Evolutionary conservation across 148 eudicot species (phyloP).

Genomic region (Chenopodium berlandieri): DNA sequence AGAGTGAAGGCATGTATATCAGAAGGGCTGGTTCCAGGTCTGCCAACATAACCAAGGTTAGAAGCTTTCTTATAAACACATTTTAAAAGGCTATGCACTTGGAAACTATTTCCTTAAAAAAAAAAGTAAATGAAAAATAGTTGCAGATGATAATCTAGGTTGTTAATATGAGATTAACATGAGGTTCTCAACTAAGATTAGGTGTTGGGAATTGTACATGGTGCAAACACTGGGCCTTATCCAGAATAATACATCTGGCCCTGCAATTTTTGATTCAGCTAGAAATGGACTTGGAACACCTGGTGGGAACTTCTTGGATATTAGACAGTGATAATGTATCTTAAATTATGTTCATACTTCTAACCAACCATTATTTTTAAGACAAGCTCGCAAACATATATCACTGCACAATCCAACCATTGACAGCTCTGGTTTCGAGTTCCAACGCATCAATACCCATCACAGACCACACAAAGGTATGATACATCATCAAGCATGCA

Average conservation of each 20-base stretch:
- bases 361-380: neutral
- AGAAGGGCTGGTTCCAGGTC: conserved; percentile 95
- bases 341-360: neutral
- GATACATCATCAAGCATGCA: neutral
- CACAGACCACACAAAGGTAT: neutral
- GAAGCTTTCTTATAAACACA: neutral
- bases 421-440: neutral
- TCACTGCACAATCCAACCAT: neutral
- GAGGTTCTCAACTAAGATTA: neutral
- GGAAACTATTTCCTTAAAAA: neutral
- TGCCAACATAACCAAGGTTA: conserved; percentile 32
- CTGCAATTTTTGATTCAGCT: neutral
- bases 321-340: neutral
- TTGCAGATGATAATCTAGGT: neutral
- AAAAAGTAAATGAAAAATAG: neutral
- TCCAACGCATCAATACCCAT: neutral
- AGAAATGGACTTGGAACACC: neutral
- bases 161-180: neutral
- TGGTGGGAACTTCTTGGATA: neutral
- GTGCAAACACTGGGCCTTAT: neutral
- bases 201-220: neutral
- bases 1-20: conserved; percentile 79
- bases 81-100: neutral
- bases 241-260: neutral
- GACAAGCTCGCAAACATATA: too few relatives aligned